phyloP scores from a whole-genome alignment of 2,329 filamentous ascomycete genomes.

The Exophiala dermatitidis region DNA sequence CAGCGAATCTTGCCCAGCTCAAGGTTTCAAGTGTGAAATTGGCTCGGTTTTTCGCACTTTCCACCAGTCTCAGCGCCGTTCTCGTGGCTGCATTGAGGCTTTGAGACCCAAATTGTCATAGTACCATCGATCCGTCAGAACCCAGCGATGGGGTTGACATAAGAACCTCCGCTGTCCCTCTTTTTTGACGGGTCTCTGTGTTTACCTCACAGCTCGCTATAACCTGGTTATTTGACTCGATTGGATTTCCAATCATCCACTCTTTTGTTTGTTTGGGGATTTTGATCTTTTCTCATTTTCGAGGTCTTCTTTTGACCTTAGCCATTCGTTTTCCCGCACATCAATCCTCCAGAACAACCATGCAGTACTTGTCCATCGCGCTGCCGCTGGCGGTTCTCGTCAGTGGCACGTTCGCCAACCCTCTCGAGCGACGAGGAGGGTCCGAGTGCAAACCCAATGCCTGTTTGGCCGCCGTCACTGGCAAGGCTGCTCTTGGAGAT shows the following conservation, averaged over 20 bases:
- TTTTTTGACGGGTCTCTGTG: background rate
- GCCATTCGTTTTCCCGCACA: constrained; percentile 24
- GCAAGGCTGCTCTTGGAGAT: constrained; percentile 25
- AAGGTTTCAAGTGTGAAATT: background rate
- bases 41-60: constrained; percentile 5
- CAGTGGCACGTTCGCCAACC: constrained; percentile 22
- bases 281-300: constrained; percentile 18
- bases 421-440: constrained; percentile 4
- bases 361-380: constrained; percentile 22
- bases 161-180: constrained; percentile 15
- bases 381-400: constrained; percentile 24
- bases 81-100: constrained; percentile 17
- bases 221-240: constrained; percentile 13
- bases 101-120: background rate
- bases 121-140: constrained; percentile 5
- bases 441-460: constrained; percentile 14
- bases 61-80: constrained; percentile 6
- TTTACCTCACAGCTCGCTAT: constrained; percentile 13
- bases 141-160: constrained; percentile 9
- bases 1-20: background rate
- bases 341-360: constrained; percentile 3
- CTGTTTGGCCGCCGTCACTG: constrained; percentile 25
- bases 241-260: constrained; percentile 28
- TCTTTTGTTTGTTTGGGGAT: constrained; percentile 10
- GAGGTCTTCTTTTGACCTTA: constrained; percentile 23